phyloP scores from a whole-genome alignment of 1,139 yeast species.

The Pichiaceae sp. region DNA sequence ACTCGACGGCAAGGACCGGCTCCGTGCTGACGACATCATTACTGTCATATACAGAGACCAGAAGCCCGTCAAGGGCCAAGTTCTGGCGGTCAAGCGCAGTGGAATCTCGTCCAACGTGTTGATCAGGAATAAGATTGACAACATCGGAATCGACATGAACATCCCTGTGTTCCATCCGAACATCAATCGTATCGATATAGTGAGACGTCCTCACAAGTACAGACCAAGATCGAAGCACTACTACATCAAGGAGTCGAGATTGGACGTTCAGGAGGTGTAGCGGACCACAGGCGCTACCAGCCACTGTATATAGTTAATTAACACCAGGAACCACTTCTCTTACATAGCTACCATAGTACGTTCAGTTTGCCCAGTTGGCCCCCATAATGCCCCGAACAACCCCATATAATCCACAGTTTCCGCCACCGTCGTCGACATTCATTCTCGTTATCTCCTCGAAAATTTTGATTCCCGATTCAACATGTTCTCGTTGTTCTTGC shows the following conservation, averaged over 20 bases:
- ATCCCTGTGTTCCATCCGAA: constrained; percentile 75
- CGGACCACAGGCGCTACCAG: constrained; percentile 7
- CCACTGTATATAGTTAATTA: not conserved
- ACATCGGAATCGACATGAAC: constrained; percentile 73
- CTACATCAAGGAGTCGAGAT: constrained; percentile 74
- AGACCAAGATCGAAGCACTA: constrained; percentile 74
- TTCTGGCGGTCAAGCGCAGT: constrained; percentile 65
- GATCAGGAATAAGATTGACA: constrained; percentile 70
- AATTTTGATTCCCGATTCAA: too few species aligned
- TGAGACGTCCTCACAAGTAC: constrained; percentile 65
- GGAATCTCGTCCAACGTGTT: constrained; percentile 65
- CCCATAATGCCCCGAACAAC: too few species aligned
- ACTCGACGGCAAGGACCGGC: constrained; percentile 42
- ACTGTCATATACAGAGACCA: constrained; percentile 68
- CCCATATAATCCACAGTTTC: too few species aligned
- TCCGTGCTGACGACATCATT: constrained; percentile 77
- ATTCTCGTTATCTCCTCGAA: too few species aligned
- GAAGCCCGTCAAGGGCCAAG: constrained; percentile 62
- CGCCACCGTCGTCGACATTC: too few species aligned
- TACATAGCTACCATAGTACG: not conserved
- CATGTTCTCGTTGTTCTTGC: not conserved
- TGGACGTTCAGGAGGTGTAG: constrained; percentile 50
- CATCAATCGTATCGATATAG: constrained; percentile 62
- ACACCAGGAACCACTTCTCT: not conserved
- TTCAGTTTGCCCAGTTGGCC: not conserved